phyloP scores from a whole-genome alignment of 768 basidiomycete species.

The Exidia glandulosa region DNA sequence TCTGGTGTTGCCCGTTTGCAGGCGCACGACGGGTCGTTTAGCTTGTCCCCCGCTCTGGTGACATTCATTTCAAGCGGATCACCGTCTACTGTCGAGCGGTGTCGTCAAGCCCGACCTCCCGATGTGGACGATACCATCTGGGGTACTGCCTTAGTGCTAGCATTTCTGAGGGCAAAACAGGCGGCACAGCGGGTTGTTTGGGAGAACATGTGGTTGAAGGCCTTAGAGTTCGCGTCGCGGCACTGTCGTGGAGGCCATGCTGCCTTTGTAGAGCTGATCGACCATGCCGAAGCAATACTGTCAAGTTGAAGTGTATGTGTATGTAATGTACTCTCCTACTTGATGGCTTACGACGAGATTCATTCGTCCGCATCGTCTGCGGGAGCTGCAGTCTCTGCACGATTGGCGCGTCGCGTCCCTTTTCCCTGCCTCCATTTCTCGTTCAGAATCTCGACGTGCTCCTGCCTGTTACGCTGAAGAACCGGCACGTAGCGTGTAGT shows the following conservation, averaged over 20 bases:
- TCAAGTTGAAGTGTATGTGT: too few species aligned
- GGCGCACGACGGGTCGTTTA: constrained; percentile 38
- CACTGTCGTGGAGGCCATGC: neutral
- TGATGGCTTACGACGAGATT: too few species aligned
- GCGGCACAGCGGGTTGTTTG: neutral
- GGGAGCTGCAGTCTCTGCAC: constrained; percentile 1
- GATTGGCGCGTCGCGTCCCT: constrained; percentile 6
- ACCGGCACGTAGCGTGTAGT: constrained; percentile 56
- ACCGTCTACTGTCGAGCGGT: neutral
- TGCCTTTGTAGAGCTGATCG: neutral
- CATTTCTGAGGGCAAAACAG: neutral
- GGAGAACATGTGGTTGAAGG: neutral
- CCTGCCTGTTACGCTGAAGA: constrained; percentile 53
- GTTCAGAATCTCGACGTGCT: constrained; percentile 63
- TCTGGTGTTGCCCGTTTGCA: constrained; percentile 29
- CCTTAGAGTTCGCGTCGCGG: neutral
- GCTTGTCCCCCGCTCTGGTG: constrained; percentile 18
- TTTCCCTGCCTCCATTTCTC: constrained; percentile 61
- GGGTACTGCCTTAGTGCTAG: neutral
- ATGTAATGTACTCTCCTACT: too few species aligned
- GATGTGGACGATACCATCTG: neutral
- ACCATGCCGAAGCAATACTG: too few species aligned
- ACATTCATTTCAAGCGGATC: constrained; percentile 17
- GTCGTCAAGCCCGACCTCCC: neutral
- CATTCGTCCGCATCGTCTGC: neutral